phyloP scores from a whole-genome alignment of 345 rosid species.

The Clausena lansium region DNA sequence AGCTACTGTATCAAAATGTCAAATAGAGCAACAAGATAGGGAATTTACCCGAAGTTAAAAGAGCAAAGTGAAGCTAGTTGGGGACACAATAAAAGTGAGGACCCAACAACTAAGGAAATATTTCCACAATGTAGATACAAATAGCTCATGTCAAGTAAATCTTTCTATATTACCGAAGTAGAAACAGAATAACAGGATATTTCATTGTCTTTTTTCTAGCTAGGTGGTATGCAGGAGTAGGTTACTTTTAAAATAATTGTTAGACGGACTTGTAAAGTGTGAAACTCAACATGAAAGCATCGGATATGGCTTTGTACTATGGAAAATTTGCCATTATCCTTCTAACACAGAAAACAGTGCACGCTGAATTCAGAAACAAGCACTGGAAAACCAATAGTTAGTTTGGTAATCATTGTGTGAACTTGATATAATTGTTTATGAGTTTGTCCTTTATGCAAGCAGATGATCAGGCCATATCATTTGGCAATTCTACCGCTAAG shows the following conservation, averaged over 20 bases:
- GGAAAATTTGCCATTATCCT: not conserved
- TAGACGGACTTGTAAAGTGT: not conserved
- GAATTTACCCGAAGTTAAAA: slow-evolving; percentile 2
- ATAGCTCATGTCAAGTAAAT: not conserved
- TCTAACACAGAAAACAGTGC: not conserved
- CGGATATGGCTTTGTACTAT: no score
- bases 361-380: not conserved
- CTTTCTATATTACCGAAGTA: not conserved
- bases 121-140: not conserved
- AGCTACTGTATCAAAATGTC: not conserved
- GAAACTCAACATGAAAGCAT: not conserved
- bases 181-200: not conserved
- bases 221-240: not conserved
- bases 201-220: not conserved
- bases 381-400: not conserved
- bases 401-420: not conserved
- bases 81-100: not conserved
- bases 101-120: not conserved
- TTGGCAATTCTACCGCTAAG: not conserved
- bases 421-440: not conserved
- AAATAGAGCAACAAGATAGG: not conserved
- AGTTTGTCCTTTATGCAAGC: not conserved
- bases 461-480: not conserved
- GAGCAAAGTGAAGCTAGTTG: not conserved
- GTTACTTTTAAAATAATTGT: not conserved